These are phyloP conservation scores for Dictyostelium purpureum DNA, from an alignment of 78 protist genomes.

Conservation along the genomic window DNA sequence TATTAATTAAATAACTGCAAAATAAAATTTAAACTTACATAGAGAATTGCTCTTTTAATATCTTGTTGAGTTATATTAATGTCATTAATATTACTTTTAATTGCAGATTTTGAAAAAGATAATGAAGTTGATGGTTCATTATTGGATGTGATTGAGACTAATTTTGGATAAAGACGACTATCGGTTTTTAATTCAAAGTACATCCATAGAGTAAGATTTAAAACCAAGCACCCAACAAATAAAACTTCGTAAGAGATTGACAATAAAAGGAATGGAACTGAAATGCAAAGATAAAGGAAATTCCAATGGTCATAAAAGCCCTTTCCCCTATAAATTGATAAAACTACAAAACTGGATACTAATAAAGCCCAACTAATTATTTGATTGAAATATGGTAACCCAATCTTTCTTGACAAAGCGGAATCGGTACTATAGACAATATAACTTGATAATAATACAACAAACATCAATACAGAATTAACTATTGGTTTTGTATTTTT, in stretches of 20 bases:
- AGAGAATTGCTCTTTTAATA: conserved; percentile 75
- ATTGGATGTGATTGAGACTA: neutral
- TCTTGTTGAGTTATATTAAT: conserved; percentile 54
- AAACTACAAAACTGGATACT: neutral
- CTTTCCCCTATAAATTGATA: conserved; percentile 15
- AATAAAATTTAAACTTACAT: conserved; percentile 39
- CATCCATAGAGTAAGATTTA: conserved; percentile 66
- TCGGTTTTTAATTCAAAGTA: conserved; percentile 16
- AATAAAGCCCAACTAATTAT: conserved; percentile 41
- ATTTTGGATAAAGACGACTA: neutral
- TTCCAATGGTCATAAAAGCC: conserved; percentile 53
- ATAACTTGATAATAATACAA: conserved; percentile 60
- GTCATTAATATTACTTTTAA: neutral
- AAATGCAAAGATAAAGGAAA: conserved; percentile 5
- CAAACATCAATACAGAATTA: neutral
- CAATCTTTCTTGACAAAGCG: conserved; percentile 69
- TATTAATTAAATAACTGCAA: neutral
- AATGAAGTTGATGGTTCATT: neutral
- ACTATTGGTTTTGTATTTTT: neutral
- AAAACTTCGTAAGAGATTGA: conserved; percentile 55
- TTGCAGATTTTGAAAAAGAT: neutral
- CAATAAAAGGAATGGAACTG: conserved; percentile 68
- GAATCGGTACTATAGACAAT: conserved; percentile 72
- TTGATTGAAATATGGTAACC: conserved; percentile 64
- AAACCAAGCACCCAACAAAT: conserved; percentile 11